Evolutionary conservation across 495 filamentous ascomycete species (phyloP), one percentile per base, ranked within the genome.

Genomic region (Amniculicola lignicola): DNA sequence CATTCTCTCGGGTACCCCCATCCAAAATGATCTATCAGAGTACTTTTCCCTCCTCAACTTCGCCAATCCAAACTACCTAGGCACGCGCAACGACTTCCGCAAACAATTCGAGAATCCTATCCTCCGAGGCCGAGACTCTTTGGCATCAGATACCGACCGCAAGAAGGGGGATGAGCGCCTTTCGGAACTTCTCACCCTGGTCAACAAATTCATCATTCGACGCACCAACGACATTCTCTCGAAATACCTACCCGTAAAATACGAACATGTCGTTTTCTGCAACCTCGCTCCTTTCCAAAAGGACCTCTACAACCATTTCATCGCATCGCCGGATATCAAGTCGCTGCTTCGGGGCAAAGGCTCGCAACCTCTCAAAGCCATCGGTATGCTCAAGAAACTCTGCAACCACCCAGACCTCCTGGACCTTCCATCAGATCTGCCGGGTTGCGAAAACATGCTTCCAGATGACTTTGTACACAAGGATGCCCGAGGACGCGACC

Each of bases 231-330:
- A 99, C 67, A 92, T 99, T 48, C 74, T 99, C 16, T 95, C 92
- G 33, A 97, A 99, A 68, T 99, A 99, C 70, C 79, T 99, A 41
- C 94, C 93, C 2, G 82, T 97, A 72, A 99, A 99, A 73, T 99
- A 99, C 72, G 93, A 99, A 66, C 93, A 99, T 70, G 93, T 99
- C 24, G 94, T 99, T n/a, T 99, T 99, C 75, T 99, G 93, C 77
- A 95, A 94, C 63, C 79, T 96, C 27, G 85, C 91, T 19, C 84
- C 87, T 0, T 97, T 99, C 73, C 93, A 99, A 68, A 75, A 90
- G 38, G 88, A 85, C 55, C 76, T 99, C 5, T 99, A 99, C 72
- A 95, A 93, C 61, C 85, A 96, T 69, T 99, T 99, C 72, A 89
- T 99, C 70, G 84, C 88, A 41, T 95, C 90, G 45, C 93, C 94